Conservation (phyloP, 2,329 filamentous ascomycete genomes). For the Delphinella strobiligena region DNA sequence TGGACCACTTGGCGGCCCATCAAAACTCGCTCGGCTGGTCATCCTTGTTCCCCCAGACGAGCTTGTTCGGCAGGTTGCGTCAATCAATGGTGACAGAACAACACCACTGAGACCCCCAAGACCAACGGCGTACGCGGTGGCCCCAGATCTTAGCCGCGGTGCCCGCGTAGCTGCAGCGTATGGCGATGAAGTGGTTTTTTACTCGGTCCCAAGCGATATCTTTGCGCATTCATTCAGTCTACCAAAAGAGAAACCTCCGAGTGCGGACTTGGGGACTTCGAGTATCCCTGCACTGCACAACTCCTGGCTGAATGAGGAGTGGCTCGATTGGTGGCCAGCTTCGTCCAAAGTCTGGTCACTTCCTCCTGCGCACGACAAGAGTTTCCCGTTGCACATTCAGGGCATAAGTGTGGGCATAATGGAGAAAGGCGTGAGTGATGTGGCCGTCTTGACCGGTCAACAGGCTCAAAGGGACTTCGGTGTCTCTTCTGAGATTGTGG, state of each 20-base stretch:
- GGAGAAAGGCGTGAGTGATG: not conserved
- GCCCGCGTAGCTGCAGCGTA: not conserved
- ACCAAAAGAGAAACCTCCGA: not conserved
- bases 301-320: not conserved
- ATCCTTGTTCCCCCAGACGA: not conserved
- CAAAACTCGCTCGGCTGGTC: not conserved
- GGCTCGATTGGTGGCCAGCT: not conserved
- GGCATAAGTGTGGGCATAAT: not conserved
- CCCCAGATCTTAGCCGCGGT: not conserved
- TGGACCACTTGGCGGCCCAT: not conserved
- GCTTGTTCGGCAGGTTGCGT: not conserved
- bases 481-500: not conserved
- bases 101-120: not conserved
- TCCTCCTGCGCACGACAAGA: not conserved
- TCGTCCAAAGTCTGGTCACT: not conserved
- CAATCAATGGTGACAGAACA: not conserved
- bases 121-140: not conserved
- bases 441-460: not conserved
- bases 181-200: not conserved
- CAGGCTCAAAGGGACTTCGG: conserved; percentile 2
- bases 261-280: not conserved
- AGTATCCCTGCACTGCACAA: not conserved
- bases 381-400: not conserved
- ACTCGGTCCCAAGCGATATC: not conserved
- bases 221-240: not conserved